Base-by-base conservation (phyloP, 73 alveolate species). In the Paraurostyla sp. region DNA sequence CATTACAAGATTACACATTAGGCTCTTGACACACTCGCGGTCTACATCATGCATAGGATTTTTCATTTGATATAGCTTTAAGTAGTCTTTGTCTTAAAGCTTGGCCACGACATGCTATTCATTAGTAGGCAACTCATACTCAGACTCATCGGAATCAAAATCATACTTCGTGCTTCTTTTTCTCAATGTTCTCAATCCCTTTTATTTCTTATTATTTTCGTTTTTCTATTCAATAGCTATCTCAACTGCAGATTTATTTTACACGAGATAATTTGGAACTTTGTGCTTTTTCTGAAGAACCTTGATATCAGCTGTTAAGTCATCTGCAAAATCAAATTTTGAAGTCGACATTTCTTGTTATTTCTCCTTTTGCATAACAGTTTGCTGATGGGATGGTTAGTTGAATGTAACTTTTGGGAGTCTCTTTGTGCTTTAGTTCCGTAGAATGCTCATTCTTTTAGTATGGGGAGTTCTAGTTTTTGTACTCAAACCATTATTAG, bases 21-120 rank as follows among this genome's bases (percentile, higher is more conserved):
- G 9, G 33, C 87, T 75, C 1, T 30, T 75, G n/a, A 75, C 87
- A 16, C 52, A n/a, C 60, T 75, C 87, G 16, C 87, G 65, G 32
- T 75, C 87, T 3, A 46, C 29, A 75, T 75, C 87, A 50, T 75
- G 87, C 73, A 50, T 75, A 3, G 69, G 73, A 49, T 75, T 75
- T 49, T 75, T 46, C 71, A 43, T 49, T 46, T 75, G 41, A 50
- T 22, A 75, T 38, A 75, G 49, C 33, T 75, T 75, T 3, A 75
- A 35, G 30, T 75, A 75, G 7, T 75, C 87, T 11, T 75, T 75
- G 33, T 75, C 73, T 32, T 43, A 46, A n/a, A 75, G 45, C 25
- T 75, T 49, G 13, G 76, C 22, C 22, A 43, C 60, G 2, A 75
- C 33, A 50, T 48, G 75, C 40, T 48, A 7, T 7, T 75, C 38